phyloP scores from a whole-genome alignment of 1,284 basidiomycete genomes.

The Pseudozyma thailandica region DNA sequence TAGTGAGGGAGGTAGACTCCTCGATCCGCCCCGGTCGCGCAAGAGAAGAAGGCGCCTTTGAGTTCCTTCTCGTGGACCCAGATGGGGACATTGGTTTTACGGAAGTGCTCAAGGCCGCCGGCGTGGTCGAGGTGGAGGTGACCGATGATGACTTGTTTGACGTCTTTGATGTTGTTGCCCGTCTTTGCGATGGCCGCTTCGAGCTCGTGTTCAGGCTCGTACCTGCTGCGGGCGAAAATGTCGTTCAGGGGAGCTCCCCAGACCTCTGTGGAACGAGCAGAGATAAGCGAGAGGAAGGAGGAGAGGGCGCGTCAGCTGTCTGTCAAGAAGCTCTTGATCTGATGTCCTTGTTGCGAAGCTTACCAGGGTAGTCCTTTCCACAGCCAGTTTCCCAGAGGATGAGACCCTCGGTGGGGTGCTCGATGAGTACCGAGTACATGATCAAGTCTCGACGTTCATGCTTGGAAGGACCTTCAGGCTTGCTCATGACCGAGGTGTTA shows the following conservation, averaged over 20 bases:
- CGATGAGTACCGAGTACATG: slow-evolving; percentile 61
- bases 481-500: slow-evolving; percentile 49
- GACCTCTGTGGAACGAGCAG: slow-evolving; percentile 12
- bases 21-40: slow-evolving; percentile 56
- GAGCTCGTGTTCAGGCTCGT: slow-evolving; percentile 59
- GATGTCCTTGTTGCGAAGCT: neutral
- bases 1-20: slow-evolving; percentile 59
- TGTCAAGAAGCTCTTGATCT: neutral
- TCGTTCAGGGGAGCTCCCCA: slow-evolving; percentile 50
- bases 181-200: slow-evolving; percentile 60
- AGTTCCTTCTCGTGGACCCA: slow-evolving; percentile 65
- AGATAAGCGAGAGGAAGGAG: neutral
- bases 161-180: slow-evolving; percentile 58
- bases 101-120: slow-evolving; percentile 57
- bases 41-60: slow-evolving; percentile 55
- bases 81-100: slow-evolving; percentile 54
- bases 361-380: slow-evolving; percentile 53
- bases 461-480: slow-evolving; percentile 39
- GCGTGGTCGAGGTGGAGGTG: slow-evolving; percentile 63
- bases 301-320: neutral
- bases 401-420: slow-evolving; percentile 62
- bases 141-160: slow-evolving; percentile 52
- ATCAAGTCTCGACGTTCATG: slow-evolving; percentile 52
- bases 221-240: slow-evolving; percentile 46
- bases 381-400: slow-evolving; percentile 65